Evolutionary conservation across 352 stramenopile genomes (phyloP), one percentile per base, ranked within the genome.

Genomic region (Phytophthora hybrid): DNA sequence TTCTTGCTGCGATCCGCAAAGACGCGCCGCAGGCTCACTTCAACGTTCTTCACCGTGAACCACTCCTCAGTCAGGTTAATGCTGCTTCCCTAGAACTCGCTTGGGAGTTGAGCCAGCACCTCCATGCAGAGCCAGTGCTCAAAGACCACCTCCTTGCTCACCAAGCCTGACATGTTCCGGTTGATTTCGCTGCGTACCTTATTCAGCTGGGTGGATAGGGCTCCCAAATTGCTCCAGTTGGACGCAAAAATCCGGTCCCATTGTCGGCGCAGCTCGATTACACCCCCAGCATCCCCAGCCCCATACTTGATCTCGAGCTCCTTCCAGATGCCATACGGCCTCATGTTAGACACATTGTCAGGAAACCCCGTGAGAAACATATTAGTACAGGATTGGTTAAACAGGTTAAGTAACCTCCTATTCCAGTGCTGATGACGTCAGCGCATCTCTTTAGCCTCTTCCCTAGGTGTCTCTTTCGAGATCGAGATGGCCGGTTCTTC

Each of bases 121-220:
- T 72, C 16, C 46, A 55, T 66, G 21, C 56, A 72, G 14, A 76
- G n/a, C 62, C 63, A 57, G 13, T 39, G 0, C 13, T 76, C 56
- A 0, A 56, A 68, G 6, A 77, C 32, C 57, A 73, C 66, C 3
- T 69, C 66, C 14, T 49, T n/a, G 3, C 53, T 59, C 9, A 73
- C 9, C 16, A 68, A n/a, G 4, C 16, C n/a, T n/a, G 8, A 5
- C 44, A 52, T 52, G 18, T 26, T 52, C 23, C 26, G 21, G 66
- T 73, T 73, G 16, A 73, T 68, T n/a, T 68, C 26, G 51, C 62
- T 73, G 1, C 58, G 8, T 3, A 67, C 34, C 23, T 73, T 73
- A 51, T 71, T 65, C 3, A 71, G 49, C 26, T 65, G 54, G 9
- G 52, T 3, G 23, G 71, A 74, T 6, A 74, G 32, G 1, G n/a